phyloP scores from a whole-genome alignment of 2,329 filamentous ascomycete species.

The Pezicula carpinea region DNA sequence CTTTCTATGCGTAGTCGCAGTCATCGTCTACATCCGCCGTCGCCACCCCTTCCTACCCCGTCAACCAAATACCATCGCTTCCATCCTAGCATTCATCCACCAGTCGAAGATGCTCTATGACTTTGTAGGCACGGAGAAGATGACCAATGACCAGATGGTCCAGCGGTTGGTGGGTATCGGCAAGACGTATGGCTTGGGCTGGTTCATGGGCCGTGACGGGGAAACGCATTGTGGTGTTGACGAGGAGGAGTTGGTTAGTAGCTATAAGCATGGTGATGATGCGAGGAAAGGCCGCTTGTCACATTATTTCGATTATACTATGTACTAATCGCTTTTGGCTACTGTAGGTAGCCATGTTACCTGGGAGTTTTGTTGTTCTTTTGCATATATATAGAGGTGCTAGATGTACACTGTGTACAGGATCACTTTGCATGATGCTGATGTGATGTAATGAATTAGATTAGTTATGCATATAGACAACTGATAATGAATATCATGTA shows the following conservation, averaged over 20 bases:
- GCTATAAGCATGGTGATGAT: slow-evolving; percentile 53
- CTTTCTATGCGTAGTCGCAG: slow-evolving; percentile 51
- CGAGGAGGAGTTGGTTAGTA: slow-evolving; percentile 63
- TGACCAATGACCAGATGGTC: slow-evolving; percentile 56
- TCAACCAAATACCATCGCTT: slow-evolving; percentile 74
- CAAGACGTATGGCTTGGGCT: slow-evolving; percentile 71
- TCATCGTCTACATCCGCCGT: slow-evolving; percentile 56
- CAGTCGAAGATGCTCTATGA: slow-evolving; percentile 75
- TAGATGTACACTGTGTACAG: too few species aligned
- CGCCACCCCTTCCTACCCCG: slow-evolving; percentile 69
- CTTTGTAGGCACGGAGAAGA: slow-evolving; percentile 63
- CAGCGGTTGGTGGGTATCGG: slow-evolving; percentile 51
- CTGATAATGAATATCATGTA: too few species aligned
- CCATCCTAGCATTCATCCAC: slow-evolving; percentile 72
- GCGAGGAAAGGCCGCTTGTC: slow-evolving; percentile 14
- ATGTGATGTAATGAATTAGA: too few species aligned
- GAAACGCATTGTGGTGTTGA: slow-evolving; percentile 74
- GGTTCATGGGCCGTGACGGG: slow-evolving; percentile 70
- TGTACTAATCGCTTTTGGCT: too few species aligned
- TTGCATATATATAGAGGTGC: too few species aligned
- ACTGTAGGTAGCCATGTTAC: too few species aligned
- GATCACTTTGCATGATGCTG: too few species aligned
- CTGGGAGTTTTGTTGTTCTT: too few species aligned
- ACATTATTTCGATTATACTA: too few species aligned
- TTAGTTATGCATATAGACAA: too few species aligned